Conservation (phyloP, 257 asterid species). For the Rhazya stricta region DNA sequence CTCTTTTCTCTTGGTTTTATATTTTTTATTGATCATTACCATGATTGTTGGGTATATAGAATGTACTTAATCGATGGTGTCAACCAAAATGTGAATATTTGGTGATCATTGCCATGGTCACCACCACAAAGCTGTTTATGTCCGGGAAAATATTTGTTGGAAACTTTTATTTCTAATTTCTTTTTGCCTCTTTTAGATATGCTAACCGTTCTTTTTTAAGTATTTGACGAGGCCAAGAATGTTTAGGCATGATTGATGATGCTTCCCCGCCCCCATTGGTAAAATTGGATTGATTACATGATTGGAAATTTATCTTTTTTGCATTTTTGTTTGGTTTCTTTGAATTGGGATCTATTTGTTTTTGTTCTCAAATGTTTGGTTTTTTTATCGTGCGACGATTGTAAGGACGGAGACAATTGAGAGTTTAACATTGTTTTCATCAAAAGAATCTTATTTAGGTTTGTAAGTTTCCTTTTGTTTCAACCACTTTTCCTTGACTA, state of each 20-base stretch:
- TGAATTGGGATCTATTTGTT: neutral
- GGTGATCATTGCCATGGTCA: too few species aligned
- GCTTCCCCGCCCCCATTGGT: too few species aligned
- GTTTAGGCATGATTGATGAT: too few species aligned
- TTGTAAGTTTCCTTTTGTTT: neutral
- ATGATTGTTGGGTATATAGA: slow-evolving; percentile 8
- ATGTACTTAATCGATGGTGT: neutral
- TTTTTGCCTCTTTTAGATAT: too few species aligned
- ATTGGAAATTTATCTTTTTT: too few species aligned
- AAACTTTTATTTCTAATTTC: neutral
- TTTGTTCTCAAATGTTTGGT: too few species aligned
- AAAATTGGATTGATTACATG: too few species aligned
- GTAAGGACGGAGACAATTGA: too few species aligned
- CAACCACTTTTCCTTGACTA: slow-evolving; percentile 3
- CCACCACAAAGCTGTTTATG: neutral
- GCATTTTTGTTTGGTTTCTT: neutral
- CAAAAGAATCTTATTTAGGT: neutral
- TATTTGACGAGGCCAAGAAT: too few species aligned
- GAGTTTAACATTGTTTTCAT: neutral
- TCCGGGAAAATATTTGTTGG: neutral
- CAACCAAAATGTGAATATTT: slow-evolving; percentile 10
- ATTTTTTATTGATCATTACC: neutral
- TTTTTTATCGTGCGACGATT: neutral
- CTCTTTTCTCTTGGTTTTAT: neutral
- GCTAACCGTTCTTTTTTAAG: too few species aligned